These are phyloP conservation scores for Chaetoceros muelleri DNA, from an alignment of 108 stramenopile genomes.

Conservation along the genomic window DNA sequence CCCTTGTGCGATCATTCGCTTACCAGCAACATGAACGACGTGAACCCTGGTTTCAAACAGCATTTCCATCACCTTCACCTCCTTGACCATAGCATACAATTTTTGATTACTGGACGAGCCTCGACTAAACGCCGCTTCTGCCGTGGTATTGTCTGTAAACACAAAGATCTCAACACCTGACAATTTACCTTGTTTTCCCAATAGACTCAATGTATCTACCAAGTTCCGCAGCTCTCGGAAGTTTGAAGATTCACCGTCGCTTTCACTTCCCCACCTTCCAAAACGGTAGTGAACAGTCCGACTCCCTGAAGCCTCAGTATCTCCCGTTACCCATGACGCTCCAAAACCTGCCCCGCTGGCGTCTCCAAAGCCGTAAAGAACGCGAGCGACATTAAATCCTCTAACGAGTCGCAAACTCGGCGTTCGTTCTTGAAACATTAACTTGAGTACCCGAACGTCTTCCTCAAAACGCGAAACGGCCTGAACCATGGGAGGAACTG, in stretches of 20 bases:
- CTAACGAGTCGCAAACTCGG: too few relatives aligned
- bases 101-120: constrained; percentile 13
- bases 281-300: not conserved
- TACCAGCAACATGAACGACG: constrained; percentile 27
- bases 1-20: constrained; percentile 24
- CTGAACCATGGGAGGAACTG: too few relatives aligned
- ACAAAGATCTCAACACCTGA: constrained; percentile 20
- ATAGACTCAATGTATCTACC: constrained; percentile 7
- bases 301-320: not conserved
- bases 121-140: constrained; percentile 17
- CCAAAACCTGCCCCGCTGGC: constrained; percentile 31
- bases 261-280: constrained; percentile 8
- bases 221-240: constrained; percentile 12
- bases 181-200: constrained; percentile 4
- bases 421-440: too few relatives aligned
- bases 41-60: constrained; percentile 7
- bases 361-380: constrained; percentile 32
- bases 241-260: constrained; percentile 11
- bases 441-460: constrained; percentile 21
- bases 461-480: constrained; percentile 14
- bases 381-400: constrained; percentile 1
- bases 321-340: too few relatives aligned
- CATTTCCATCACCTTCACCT: constrained; percentile 14
- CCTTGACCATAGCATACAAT: constrained; percentile 13
- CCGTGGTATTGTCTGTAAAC: constrained; percentile 35